Base-by-base conservation (phyloP, 768 basidiomycete species). In the Suillus americanus region DNA sequence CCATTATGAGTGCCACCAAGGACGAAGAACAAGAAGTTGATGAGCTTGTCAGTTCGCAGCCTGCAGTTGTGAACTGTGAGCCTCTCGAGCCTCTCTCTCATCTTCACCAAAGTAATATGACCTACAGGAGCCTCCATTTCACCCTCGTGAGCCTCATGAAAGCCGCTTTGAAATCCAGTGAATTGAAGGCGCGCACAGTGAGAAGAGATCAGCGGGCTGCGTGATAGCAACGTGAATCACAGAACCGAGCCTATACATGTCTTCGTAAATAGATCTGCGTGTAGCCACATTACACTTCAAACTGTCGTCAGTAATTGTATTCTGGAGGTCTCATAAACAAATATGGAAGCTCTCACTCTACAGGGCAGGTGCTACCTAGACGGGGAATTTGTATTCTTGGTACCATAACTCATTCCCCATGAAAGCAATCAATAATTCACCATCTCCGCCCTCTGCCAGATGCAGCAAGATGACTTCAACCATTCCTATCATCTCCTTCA, bases 401-500 rank as follows among this genome's bases (percentile, higher is more conserved):
- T 55, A 55, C 25, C 28, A 30, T 23, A 55, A n/a, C 23, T 55
- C 53, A n/a, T 20, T 20, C 3, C 3, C 28, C 9, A 55, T 55
- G 35, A 30, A 37, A 25, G 53, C 53, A 5, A 3, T 20, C 0
- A 4, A 6, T 18, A 28, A 4, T 30, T 55, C 53, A 55, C 53
- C 3, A 0, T 45, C 43, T 45, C 43, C 20, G 43, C 43, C 43
- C 18, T 45, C 43, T 20, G 20, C 43, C 43, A 45, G 43, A 45
- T 0, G 20, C 43, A 45, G n/a, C 43, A 45, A 45, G 9, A 45
- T 45, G 76, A 33, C 66, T 18, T 55, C 23, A 2, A 55, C 6
- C 53, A 54, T 54, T 2, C 28, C 33, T 28, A 54, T 25, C 14
- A 54, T 35, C 13, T 28, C 25, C 33, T n/a, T 28, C 53, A 54